phyloP scores from a whole-genome alignment of 2,329 filamentous ascomycete species.

The Paramyrothecium roridum region DNA sequence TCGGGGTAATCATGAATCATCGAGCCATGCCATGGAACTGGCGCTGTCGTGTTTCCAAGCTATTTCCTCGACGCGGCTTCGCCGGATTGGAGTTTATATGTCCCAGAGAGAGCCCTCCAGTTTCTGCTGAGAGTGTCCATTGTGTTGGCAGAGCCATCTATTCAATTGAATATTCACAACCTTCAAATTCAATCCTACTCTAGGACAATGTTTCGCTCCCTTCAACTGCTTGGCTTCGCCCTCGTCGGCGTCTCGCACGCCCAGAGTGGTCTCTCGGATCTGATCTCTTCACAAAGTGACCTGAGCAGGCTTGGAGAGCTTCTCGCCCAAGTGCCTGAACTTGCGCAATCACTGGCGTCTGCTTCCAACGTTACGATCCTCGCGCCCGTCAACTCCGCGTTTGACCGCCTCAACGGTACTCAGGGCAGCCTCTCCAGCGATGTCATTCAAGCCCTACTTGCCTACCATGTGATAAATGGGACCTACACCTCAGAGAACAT shows the following conservation, averaged over 20 bases:
- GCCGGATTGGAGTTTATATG: too few relatives aligned
- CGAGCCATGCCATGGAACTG: background rate
- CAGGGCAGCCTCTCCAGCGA: constrained; percentile 34
- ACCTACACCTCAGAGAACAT: constrained; percentile 30
- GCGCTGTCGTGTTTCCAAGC: too few relatives aligned
- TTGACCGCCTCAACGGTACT: background rate
- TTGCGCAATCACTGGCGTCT: background rate
- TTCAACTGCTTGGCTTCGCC: background rate
- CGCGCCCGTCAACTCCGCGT: background rate
- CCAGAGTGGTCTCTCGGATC: background rate
- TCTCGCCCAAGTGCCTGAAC: background rate
- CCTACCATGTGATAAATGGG: constrained; percentile 56
- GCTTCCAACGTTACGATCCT: background rate
- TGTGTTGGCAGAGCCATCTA: too few relatives aligned
- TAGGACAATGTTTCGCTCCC: background rate
- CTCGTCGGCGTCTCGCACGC: background rate
- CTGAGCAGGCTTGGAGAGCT: background rate
- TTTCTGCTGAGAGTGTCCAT: too few relatives aligned
- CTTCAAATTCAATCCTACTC: background rate
- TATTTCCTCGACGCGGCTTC: too few relatives aligned
- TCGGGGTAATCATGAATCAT: background rate
- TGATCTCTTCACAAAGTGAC: background rate
- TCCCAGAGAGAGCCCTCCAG: too few relatives aligned
- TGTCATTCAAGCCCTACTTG: constrained; percentile 41
- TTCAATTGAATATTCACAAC: background rate